Percentiles rank a stretch among this genome's conserved stretches.
phyloP scores from a whole-genome alignment of 352 stramenopile genomes.

The Globisporangium camurandrum region DNA sequence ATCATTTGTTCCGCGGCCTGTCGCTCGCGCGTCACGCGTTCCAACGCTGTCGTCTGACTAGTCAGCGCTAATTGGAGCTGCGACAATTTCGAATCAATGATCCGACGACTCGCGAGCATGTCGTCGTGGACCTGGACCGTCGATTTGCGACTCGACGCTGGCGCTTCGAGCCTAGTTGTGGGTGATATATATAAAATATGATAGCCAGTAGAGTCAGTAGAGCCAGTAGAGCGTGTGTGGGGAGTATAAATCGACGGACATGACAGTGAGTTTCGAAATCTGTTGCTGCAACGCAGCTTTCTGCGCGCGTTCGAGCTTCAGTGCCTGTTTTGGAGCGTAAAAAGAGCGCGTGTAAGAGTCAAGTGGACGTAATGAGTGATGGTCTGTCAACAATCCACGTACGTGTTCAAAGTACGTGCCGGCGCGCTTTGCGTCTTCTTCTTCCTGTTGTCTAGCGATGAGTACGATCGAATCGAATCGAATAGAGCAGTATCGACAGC shows the following conservation, averaged over 20 bases:
- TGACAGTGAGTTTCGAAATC: conserved; percentile 72
- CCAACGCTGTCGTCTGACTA: conserved; percentile 41
- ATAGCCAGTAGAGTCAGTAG: too few species aligned
- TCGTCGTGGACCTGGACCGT: conserved; percentile 66
- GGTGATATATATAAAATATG: too few species aligned
- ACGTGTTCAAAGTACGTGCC: conserved; percentile 83
- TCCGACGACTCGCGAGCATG: conserved; percentile 74
- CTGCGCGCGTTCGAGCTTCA: conserved; percentile 75
- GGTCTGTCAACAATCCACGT: conserved; percentile 1
- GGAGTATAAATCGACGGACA: conserved; percentile 21
- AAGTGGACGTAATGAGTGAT: not conserved
- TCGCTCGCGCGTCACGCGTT: conserved; percentile 65
- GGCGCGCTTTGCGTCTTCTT: conserved; percentile 80
- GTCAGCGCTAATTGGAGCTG: conserved; percentile 67
- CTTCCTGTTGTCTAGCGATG: too few species aligned
- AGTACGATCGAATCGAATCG: too few species aligned
- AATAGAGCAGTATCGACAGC: too few species aligned
- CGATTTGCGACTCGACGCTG: conserved; percentile 26
- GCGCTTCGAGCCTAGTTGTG: conserved; percentile 33
- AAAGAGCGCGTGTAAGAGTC: not conserved
- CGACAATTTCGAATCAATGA: conserved; percentile 78
- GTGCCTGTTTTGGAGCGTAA: too few species aligned
- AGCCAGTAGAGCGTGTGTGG: too few species aligned
- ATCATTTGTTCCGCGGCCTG: conserved; percentile 77
- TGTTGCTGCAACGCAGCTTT: conserved; percentile 61